Percentiles rank a stretch among this genome's conserved stretches.
phyloP scores from a whole-genome alignment of 345 rosid genomes.

The Brassica juncea region DNA sequence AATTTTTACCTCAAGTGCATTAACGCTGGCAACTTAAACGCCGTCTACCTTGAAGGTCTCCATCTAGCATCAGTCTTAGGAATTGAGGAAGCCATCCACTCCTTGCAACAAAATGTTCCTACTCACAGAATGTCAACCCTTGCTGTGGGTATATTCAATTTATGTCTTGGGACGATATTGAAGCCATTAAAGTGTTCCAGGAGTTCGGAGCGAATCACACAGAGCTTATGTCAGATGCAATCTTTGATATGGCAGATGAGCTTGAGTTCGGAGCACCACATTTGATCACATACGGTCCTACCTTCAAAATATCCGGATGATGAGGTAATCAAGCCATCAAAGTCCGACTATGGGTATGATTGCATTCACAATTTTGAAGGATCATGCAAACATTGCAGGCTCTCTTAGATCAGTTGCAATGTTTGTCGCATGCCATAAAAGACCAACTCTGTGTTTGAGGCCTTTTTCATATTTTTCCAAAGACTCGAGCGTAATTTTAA shows the following conservation, averaged over 20 bases:
- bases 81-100: neutral
- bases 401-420: too few relatives aligned
- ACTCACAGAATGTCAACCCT: neutral
- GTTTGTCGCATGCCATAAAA: too few relatives aligned
- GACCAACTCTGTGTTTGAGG: too few relatives aligned
- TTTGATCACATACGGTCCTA: neutral
- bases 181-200: neutral
- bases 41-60: neutral
- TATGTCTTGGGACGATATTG: neutral
- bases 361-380: too few relatives aligned
- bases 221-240: neutral
- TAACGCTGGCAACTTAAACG: neutral
- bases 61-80: neutral
- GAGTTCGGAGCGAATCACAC: neutral
- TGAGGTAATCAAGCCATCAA: too few relatives aligned
- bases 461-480: too few relatives aligned
- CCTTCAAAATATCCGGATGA: neutral
- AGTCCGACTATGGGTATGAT: too few relatives aligned
- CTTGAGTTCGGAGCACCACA: neutral
- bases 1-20: neutral
- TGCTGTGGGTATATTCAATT: neutral
- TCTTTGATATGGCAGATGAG: neutral
- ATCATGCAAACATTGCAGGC: too few relatives aligned
- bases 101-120: neutral
- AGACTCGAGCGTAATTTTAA: too few relatives aligned